Conservation (phyloP, 2,329 filamentous ascomycete genomes). For the Alternaria hordeiaustralica region DNA sequence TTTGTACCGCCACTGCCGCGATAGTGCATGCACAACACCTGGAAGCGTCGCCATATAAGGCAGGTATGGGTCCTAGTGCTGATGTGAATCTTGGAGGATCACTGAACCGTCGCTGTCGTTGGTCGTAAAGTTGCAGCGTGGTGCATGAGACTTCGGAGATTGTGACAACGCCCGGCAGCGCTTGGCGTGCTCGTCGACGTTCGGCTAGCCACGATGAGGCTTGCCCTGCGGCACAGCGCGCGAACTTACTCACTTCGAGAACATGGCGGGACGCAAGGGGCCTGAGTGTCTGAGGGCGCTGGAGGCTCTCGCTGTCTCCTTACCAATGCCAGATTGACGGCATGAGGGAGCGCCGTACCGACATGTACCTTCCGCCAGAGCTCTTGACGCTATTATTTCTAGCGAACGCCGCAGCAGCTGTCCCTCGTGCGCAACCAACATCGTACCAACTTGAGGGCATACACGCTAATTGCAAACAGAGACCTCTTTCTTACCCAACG, state of each 20-base stretch:
- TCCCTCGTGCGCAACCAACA: constrained; percentile 15
- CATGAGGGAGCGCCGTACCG: background rate
- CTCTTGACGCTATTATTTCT: constrained; percentile 23
- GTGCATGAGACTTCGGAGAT: background rate
- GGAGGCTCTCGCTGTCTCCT: background rate
- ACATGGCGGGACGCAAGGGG: background rate
- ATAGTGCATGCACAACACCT: background rate
- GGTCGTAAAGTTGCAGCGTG: background rate
- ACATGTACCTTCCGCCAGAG: constrained; percentile 16
- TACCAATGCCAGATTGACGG: background rate
- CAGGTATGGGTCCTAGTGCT: background rate
- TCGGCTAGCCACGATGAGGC: constrained; percentile 9
- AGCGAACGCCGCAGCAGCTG: constrained; percentile 9
- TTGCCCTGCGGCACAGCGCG: constrained; percentile 2
- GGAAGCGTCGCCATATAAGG: background rate
- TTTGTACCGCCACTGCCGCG: background rate
- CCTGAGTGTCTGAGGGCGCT: background rate
- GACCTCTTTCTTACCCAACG: constrained; percentile 1
- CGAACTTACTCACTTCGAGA: constrained; percentile 4
- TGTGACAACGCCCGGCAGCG: background rate
- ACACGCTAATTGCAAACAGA: constrained; percentile 6
- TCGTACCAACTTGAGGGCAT: background rate
- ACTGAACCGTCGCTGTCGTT: background rate
- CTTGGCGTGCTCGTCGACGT: constrained; percentile 2
- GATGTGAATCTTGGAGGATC: background rate